phyloP scores from a whole-genome alignment of 2,329 filamentous ascomycete species.

The Colletotrichum theobromicola region DNA sequence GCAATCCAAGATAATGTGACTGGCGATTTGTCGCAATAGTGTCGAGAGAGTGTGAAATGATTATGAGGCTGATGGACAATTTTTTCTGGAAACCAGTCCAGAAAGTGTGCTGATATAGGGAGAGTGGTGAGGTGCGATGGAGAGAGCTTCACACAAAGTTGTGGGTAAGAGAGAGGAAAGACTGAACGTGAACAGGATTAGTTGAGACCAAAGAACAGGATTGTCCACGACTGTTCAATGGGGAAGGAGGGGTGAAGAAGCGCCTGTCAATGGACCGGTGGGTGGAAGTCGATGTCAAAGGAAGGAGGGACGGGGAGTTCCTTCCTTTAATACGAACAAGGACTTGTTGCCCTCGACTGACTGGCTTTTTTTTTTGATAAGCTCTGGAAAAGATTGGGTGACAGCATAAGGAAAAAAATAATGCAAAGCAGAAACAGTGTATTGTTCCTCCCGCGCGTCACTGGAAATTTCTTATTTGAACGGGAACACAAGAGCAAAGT shows the following conservation, averaged over 20 bases:
- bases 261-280: conserved; percentile 11
- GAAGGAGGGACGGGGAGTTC: conserved; percentile 7
- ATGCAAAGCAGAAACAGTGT: neutral
- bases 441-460: neutral
- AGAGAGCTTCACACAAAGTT: neutral
- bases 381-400: conserved; percentile 1
- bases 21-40: neutral
- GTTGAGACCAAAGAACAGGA: neutral
- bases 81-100: neutral
- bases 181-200: conserved; percentile 19
- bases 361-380: neutral
- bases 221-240: neutral
- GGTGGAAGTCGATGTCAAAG: neutral
- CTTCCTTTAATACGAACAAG: conserved; percentile 13
- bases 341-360: neutral
- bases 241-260: neutral
- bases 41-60: neutral
- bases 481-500: neutral
- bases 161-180: neutral
- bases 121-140: neutral
- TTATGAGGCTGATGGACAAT: conserved; percentile 6
- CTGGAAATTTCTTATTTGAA: neutral
- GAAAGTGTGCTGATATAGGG: neutral
- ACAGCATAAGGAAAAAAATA: neutral
- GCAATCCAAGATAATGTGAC: neutral